phyloP scores from a whole-genome alignment of 176 grass and related monocot species.

The Rhynchospora breviuscula region DNA sequence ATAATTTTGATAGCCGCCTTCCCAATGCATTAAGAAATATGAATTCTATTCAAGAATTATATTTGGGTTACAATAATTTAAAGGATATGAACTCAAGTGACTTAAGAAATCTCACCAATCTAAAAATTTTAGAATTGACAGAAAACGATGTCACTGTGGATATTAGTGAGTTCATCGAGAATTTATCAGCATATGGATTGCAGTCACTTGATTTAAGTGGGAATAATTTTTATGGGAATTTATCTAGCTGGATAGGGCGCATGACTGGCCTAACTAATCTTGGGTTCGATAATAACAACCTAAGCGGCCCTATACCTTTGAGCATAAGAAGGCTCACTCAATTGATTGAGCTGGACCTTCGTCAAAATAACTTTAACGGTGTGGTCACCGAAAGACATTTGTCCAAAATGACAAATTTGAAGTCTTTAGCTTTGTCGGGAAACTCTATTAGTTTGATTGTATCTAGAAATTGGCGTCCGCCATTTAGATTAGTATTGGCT shows the following conservation, averaged over 20 bases:
- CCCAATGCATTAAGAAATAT: constrained; percentile 7
- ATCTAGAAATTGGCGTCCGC: constrained; percentile 2
- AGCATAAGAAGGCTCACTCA: constrained; percentile 1
- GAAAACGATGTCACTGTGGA: background rate
- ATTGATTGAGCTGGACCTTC: background rate
- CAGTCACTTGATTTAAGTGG: background rate
- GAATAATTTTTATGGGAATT: constrained; percentile 5
- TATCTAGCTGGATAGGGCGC: background rate
- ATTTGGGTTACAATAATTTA: background rate
- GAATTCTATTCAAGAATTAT: background rate
- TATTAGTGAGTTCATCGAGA: background rate
- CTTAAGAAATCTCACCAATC: constrained; percentile 9
- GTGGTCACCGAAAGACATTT: constrained; percentile 29
- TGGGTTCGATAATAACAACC: background rate
- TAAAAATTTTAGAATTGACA: background rate
- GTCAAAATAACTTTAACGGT: constrained; percentile 22
- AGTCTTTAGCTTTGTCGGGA: background rate
- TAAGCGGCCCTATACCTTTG: constrained; percentile 23
- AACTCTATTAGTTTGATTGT: constrained; percentile 6
- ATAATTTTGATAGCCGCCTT: background rate
- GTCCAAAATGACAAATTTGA: background rate
- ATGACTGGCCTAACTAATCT: constrained; percentile 6
- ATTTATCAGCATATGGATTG: background rate
- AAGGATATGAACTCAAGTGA: background rate
- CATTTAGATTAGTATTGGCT: background rate